Percentiles rank a stretch among this genome's conserved stretches.
These are phyloP conservation scores for Pisolithus thermaeus DNA, from an alignment of 1,284 basidiomycete species.

Conservation along the genomic window DNA sequence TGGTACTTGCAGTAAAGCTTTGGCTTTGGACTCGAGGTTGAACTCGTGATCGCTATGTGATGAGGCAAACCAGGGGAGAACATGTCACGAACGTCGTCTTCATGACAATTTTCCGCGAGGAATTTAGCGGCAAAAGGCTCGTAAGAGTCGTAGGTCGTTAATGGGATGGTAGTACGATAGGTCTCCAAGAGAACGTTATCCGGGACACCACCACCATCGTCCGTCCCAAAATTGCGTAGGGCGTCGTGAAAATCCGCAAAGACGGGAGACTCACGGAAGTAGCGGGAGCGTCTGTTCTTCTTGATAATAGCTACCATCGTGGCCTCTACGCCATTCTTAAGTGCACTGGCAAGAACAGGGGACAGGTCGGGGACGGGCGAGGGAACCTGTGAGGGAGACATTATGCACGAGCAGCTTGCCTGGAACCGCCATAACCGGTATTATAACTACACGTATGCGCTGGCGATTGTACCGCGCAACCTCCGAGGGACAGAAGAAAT, in stretches of 20 bases:
- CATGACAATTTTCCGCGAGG: conserved; percentile 9
- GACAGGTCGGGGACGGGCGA: conserved; percentile 7
- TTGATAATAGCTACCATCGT: conserved; percentile 5
- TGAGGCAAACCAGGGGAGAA: conserved; percentile 19
- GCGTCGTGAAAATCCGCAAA: conserved; percentile 10
- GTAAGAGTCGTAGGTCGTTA: conserved; percentile 16
- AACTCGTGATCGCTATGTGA: conserved; percentile 12
- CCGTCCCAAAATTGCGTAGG: conserved; percentile 3
- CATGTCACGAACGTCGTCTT: conserved; percentile 8
- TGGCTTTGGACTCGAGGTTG: conserved; percentile 9
- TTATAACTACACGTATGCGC: too few relatives aligned
- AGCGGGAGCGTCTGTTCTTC: conserved; percentile 10
- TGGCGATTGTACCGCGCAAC: too few relatives aligned
- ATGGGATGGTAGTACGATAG: conserved; percentile 8
- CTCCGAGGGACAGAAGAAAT: too few relatives aligned
- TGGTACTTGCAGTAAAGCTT: conserved; percentile 9
- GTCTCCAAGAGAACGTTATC: conserved; percentile 4
- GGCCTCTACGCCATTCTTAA: conserved; percentile 3
- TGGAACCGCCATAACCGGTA: too few relatives aligned
- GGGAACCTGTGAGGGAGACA: conserved; percentile 2
- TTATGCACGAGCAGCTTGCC: not conserved
- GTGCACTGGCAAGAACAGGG: conserved; percentile 9
- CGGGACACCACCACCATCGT: not conserved
- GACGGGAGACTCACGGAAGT: conserved; percentile 2
- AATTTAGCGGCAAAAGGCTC: conserved; percentile 9